Conservation (phyloP, 148 eudicot genomes). For the Chenopodium formosanum region DNA sequence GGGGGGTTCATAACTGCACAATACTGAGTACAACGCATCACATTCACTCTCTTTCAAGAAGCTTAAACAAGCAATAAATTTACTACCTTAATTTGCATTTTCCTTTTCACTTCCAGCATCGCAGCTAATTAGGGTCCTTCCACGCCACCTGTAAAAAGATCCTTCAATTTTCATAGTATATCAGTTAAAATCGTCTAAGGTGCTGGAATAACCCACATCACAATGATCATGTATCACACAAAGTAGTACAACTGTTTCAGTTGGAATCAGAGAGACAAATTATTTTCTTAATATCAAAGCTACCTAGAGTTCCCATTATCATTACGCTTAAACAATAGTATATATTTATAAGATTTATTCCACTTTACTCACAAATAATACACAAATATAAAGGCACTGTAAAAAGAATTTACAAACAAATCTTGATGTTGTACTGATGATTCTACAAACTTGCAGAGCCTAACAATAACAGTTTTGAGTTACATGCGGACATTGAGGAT, state of each 20-base stretch:
- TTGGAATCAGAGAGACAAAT: neutral
- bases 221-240: neutral
- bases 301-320: neutral
- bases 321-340: neutral
- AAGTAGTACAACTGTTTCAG: neutral
- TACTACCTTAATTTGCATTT: neutral
- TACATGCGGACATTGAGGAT: slow-evolving; percentile 48
- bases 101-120: neutral
- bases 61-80: neutral
- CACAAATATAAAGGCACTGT: too few species aligned
- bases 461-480: slow-evolving; percentile 62
- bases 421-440: neutral
- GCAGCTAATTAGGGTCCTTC: neutral
- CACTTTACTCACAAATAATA: too few species aligned
- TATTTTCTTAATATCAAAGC: neutral
- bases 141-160: neutral
- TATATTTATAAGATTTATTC: too few species aligned
- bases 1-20: neutral
- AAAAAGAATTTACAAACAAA: too few species aligned
- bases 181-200: neutral
- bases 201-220: neutral
- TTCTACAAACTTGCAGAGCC: slow-evolving; percentile 48
- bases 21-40: neutral
- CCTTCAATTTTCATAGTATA: too few species aligned
- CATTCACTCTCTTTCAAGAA: neutral